Conservation (phyloP, 1,284 basidiomycete species). For the Hortiboletus rubellus region DNA sequence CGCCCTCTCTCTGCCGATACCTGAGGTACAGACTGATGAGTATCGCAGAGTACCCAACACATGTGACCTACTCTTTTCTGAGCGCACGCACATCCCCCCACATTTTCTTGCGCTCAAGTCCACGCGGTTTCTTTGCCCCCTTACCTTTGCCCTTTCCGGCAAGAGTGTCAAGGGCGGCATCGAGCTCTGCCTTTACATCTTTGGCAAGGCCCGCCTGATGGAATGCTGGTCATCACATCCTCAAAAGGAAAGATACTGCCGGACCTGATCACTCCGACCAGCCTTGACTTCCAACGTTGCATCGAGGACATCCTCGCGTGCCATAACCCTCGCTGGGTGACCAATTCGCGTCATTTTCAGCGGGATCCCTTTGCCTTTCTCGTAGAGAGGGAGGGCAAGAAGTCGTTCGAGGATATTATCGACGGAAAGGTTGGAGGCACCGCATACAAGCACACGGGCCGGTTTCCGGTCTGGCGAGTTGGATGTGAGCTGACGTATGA, state of each 20-base stretch:
- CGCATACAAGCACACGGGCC: slow-evolving; percentile 76
- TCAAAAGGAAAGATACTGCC: not conserved
- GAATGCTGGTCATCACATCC: not conserved
- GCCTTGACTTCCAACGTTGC: slow-evolving; percentile 90
- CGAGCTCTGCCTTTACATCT: slow-evolving; percentile 85
- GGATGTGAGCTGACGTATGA: slow-evolving; percentile 80
- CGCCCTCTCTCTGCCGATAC: slow-evolving; percentile 84
- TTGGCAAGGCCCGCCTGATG: slow-evolving; percentile 70
- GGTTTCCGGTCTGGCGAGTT: slow-evolving; percentile 45
- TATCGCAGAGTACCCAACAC: not conserved
- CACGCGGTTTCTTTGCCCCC: slow-evolving; percentile 69
- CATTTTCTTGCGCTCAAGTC: slow-evolving; percentile 79
- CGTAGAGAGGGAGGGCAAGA: slow-evolving; percentile 53
- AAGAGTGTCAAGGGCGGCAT: slow-evolving; percentile 63
- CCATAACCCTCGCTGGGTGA: slow-evolving; percentile 91
- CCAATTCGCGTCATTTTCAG: slow-evolving; percentile 80
- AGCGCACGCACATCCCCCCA: slow-evolving; percentile 92
- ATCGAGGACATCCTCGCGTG: slow-evolving; percentile 63
- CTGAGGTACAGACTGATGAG: slow-evolving; percentile 39
- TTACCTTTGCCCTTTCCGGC: slow-evolving; percentile 78
- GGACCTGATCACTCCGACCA: slow-evolving; percentile 71
- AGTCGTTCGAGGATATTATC: slow-evolving; percentile 90
- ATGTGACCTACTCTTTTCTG: slow-evolving; percentile 75
- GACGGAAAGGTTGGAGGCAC: slow-evolving; percentile 89
- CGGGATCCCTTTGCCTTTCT: slow-evolving; percentile 36